These are phyloP conservation scores for Tephrocybe sp. DNA, from an alignment of 768 basidiomycete genomes.

Conservation along the genomic window DNA sequence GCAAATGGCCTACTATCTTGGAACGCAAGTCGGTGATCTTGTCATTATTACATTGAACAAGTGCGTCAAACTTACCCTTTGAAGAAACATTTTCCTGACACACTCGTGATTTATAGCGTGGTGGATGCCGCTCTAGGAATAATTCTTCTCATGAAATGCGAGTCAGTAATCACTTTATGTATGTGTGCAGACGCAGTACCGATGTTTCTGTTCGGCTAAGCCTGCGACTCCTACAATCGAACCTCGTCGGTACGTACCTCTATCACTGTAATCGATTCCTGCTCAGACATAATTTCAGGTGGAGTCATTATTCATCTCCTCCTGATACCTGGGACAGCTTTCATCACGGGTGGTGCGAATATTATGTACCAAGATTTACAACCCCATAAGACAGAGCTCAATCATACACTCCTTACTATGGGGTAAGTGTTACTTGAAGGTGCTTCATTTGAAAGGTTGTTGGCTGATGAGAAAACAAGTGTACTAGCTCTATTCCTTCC, in stretches of 20 bases:
- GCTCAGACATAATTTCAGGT: slow-evolving; percentile 33
- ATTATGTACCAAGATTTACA: slow-evolving; percentile 69
- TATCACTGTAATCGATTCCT: neutral
- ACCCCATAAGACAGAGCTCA: slow-evolving; percentile 63
- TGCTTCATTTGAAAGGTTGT: neutral
- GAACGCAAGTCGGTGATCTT: slow-evolving; percentile 69
- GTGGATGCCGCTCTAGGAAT: slow-evolving; percentile 76
- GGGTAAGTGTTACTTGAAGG: slow-evolving; percentile 46
- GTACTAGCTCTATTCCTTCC: slow-evolving; percentile 65
- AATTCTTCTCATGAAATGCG: slow-evolving; percentile 66
- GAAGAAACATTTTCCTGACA: neutral
- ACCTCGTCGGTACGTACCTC: slow-evolving; percentile 53
- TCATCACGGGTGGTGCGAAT: slow-evolving; percentile 70
- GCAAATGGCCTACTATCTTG: slow-evolving; percentile 55
- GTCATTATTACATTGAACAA: slow-evolving; percentile 34
- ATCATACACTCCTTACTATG: slow-evolving; percentile 67
- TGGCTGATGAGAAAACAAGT: slow-evolving; percentile 35
- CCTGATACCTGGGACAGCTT: slow-evolving; percentile 68
- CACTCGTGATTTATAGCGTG: slow-evolving; percentile 35
- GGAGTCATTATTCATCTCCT: slow-evolving; percentile 73
- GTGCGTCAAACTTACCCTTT: slow-evolving; percentile 7
- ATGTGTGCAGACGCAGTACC: neutral
- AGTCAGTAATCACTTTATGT: slow-evolving; percentile 43
- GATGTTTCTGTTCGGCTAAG: slow-evolving; percentile 28
- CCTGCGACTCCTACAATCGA: slow-evolving; percentile 66